These are phyloP conservation scores for Coelastrella sp. DNA, from an alignment of 139 green algal genomes.

Conservation along the genomic window DNA sequence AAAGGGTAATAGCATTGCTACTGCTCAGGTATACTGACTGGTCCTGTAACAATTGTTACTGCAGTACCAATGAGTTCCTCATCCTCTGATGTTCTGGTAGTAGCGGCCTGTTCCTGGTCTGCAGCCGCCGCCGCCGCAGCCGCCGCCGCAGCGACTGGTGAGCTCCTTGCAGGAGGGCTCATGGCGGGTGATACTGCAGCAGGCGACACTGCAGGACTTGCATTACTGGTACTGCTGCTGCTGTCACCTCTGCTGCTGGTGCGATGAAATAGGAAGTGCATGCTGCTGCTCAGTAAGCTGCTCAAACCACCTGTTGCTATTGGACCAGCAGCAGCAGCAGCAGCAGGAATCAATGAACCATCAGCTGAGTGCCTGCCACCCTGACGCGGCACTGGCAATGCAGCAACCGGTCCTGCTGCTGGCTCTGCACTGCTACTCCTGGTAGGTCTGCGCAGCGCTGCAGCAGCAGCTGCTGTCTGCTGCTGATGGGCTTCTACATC, in stretches of 20 bases:
- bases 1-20: too few species aligned
- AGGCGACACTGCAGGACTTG: conserved; percentile 10
- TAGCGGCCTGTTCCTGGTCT: neutral
- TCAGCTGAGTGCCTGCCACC: neutral
- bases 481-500: conserved; percentile 17
- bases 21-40: too few species aligned
- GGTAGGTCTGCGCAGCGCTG: neutral
- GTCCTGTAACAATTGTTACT: too few species aligned
- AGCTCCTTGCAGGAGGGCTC: conserved; percentile 4
- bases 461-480: neutral
- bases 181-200: conserved; percentile 13
- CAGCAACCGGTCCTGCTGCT: neutral
- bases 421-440: conserved; percentile 14
- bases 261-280: conserved; percentile 40
- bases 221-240: conserved; percentile 23
- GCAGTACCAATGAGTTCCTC: neutral
- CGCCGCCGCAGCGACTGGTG: neutral
- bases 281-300: conserved; percentile 31
- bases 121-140: conserved; percentile 3
- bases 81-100: neutral
- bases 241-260: conserved; percentile 27
- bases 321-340: neutral
- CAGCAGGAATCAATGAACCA: neutral
- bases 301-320: neutral
- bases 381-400: neutral